Base-by-base conservation (phyloP, 768 basidiomycete genomes). In the Hericium alpestre region DNA sequence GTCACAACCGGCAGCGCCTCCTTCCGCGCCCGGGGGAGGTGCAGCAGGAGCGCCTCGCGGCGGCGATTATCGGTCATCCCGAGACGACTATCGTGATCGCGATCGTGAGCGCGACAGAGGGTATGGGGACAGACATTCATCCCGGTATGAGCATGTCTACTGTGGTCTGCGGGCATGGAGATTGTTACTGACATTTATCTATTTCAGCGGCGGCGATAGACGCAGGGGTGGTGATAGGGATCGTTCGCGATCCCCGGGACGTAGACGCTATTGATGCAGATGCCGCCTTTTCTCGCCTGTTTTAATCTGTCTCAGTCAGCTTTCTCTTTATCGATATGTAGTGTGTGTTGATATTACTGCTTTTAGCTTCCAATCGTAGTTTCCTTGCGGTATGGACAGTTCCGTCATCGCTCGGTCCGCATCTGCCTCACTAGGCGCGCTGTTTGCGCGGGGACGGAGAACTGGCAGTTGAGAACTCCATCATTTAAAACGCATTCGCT, bases 21-120 rank as follows among this genome's bases (percentile, higher is more conserved):
- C 70, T 51, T 60, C 69, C 27, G 64, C 67, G 27, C 63, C 67
- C 53, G 63, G 56, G 5, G 55, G 60, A 38, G 58, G 58, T 25
- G 62, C 60, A 39, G 65, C 71, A 57, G 68, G 70, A 4, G 64
- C 72, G 49, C 75, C 74, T 27, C 79, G 77, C 18, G 67, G 71
- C 18, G 70, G 75, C 15, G 74, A 75, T 15, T 71, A 80, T 68
- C 79, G 86, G 58, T 65, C 76, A 16, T 74, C 80, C 58, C 82
- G 86, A 64, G 82, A 84, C 54, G 82, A 82, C 37, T 77, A 76
- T 56, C 76, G 83, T 59, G 82, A 87, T 65, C 80, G 84, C 40
- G 84, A 81, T 22, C 84, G 82, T 63, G 86, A 90, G 63, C 75
- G 86, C 65, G 81, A 86, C 70, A 80, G 83, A 56, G 83, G 89